phyloP scores from a whole-genome alignment of 306 rosid species.

The Ormosia emarginata region DNA sequence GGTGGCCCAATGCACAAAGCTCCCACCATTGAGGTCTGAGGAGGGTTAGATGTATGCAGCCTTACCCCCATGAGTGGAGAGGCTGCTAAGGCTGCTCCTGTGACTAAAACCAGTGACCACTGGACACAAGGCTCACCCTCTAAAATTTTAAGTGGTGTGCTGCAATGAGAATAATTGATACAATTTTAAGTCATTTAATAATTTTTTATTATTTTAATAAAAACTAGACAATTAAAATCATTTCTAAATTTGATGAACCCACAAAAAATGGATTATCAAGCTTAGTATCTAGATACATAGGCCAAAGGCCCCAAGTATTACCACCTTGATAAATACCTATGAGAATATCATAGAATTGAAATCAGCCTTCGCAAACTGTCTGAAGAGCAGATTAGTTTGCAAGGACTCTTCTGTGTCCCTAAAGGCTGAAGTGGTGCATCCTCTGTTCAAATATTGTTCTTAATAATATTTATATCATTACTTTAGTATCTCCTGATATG shows the following conservation, averaged over 20 bases:
- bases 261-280: not conserved
- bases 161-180: not conserved
- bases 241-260: not conserved
- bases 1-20: not conserved
- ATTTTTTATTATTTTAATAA: not conserved
- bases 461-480: not conserved
- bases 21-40: not conserved
- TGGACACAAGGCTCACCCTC: not conserved
- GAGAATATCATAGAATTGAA: not conserved
- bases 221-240: not conserved
- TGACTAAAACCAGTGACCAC: not conserved
- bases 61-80: not conserved
- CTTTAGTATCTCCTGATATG: not conserved
- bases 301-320: not conserved
- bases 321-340: not conserved
- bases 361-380: not conserved
- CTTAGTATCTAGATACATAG: not conserved
- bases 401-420: not conserved
- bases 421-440: not conserved
- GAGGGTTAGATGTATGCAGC: not conserved
- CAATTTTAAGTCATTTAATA: not conserved
- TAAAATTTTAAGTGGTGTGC: not conserved
- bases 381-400: not conserved
- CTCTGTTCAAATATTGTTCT: not conserved
- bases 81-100: not conserved